Evolutionary conservation across 805 yeast genomes (phyloP), one percentile per base, ranked within the genome.

Genomic region (Metschnikowia continentalis): DNA sequence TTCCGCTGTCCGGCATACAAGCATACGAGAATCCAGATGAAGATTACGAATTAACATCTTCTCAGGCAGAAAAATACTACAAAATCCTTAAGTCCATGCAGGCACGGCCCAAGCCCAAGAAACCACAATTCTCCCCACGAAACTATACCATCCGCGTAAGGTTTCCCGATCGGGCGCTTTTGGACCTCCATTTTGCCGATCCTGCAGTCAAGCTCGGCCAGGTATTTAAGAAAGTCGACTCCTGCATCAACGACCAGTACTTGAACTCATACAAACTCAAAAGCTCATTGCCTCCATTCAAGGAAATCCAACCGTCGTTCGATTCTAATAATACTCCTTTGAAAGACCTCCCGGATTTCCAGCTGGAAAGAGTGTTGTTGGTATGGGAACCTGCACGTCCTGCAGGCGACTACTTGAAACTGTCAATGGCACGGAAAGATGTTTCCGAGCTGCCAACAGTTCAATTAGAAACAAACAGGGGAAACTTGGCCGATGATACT

Each of bases 1-100:
- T 50, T 2, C 58, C 61, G 7, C 48, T 42, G 41, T 36, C 35
- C 6, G 36, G 46, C 22, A 42, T 47, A 11, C 36, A 46, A 3
- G 26, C 51, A 1, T 74, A 72, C 49, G 75, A 72, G 20, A 74
- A 73, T 51, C 76, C 76, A 3, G 76, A 72, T 15, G 69, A 65
- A 35, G 77, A 74, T 54, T 74, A 74, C 56, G 66, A 70, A 20
- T 58, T 74, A 66, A 70, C 76, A 1, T 57, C 68, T 5, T 48
- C 62, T 15, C 77, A 74, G 53, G 75, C 73, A 2, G 68, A 68
- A 50, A 60, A 61, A 17, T 74, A 74, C 55, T 72, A 68, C 45
- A 65, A 67, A 45, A 52, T 67, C 17, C 64, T 74, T 41, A 63
- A 63, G 46, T 59, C 64, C n/a, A 63, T 69, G 41, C 61, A 58